phyloP scores from a whole-genome alignment of 2,329 filamentous ascomycete species.

The Phialemonium atrogriseum region DNA sequence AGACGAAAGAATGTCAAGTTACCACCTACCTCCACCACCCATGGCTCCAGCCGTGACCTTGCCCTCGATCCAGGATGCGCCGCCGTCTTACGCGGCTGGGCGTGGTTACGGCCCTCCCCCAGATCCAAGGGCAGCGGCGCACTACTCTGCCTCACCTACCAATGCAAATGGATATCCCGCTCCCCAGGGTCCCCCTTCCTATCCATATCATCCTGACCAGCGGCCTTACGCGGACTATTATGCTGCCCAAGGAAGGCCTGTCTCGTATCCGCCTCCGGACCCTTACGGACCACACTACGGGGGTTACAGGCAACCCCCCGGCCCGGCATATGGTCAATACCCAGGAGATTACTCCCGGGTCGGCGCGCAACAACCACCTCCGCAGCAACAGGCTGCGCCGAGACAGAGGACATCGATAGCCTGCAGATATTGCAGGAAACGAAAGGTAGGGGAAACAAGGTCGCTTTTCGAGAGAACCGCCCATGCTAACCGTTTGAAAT shows the following conservation, averaged over 20 bases:
- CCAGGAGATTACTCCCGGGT: constrained; percentile 20
- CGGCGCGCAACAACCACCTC: constrained; percentile 24
- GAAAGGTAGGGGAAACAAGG: constrained; percentile 37
- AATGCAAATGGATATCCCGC: constrained; percentile 29
- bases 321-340: constrained; percentile 18
- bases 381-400: constrained; percentile 43
- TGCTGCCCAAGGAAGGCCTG: neutral
- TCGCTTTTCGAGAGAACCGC: neutral
- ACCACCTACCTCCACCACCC: constrained; percentile 20
- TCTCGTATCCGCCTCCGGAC: neutral
- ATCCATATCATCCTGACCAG: constrained; percentile 7
- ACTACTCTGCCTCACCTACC: constrained; percentile 14
- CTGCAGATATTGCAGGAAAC: constrained; percentile 52
- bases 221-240: constrained; percentile 2
- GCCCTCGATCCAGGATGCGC: constrained; percentile 36
- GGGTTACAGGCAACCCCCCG: no score
- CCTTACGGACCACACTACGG: no score
- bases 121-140: constrained; percentile 17
- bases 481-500: neutral
- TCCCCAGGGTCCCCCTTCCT: constrained; percentile 7
- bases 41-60: constrained; percentile 39
- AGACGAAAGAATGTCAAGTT: constrained; percentile 27
- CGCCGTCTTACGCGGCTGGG: neutral
- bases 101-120: constrained; percentile 25
- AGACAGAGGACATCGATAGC: constrained; percentile 52